Evolutionary conservation across 2,329 filamentous ascomycete genomes (phyloP).

Genomic region (Penicillium psychrosexuale): DNA sequence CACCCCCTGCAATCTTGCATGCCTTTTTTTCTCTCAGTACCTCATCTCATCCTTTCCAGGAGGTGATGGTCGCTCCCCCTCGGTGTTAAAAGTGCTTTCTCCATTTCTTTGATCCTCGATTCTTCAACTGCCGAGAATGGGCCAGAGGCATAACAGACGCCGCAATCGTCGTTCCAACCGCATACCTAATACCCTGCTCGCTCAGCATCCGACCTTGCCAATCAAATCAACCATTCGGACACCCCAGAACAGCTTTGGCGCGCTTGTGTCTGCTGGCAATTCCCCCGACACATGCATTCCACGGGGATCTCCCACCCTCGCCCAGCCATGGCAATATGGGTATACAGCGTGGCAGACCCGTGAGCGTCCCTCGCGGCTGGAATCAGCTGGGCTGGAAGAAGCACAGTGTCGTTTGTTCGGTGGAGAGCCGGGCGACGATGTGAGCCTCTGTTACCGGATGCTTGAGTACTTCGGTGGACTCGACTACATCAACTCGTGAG

Average conservation of each 20-base stretch:
- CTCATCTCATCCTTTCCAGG: conserved; percentile 38
- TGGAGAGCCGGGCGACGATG: conserved; percentile 45
- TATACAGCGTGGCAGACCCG: conserved; percentile 40
- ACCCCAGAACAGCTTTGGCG: conserved; percentile 10
- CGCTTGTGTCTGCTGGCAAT: conserved; percentile 19
- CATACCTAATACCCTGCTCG: conserved; percentile 7
- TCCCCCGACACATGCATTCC: conserved; percentile 18
- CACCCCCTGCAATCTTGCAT: conserved; percentile 10
- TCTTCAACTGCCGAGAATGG: conserved; percentile 33
- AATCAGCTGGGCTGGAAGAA: conserved; percentile 32
- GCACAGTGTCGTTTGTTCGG: conserved; percentile 48
- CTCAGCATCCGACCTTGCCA: conserved; percentile 1
- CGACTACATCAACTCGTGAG: conserved; percentile 48
- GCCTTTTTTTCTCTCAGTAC: conserved; percentile 16
- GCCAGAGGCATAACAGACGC: conserved; percentile 48
- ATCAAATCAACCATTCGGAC: conserved; percentile 10
- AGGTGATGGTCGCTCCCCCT: conserved; percentile 40
- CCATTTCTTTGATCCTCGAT: neutral
- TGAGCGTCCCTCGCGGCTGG: conserved; percentile 31
- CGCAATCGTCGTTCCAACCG: conserved; percentile 42
- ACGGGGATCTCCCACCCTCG: conserved; percentile 29
- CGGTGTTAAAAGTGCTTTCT: conserved; percentile 18
- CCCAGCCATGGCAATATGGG: conserved; percentile 44
- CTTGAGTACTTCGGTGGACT: conserved; percentile 50
- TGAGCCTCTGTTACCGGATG: conserved; percentile 48